Conservation (phyloP, 345 rosid genomes). For the Salix arbutifolia region DNA sequence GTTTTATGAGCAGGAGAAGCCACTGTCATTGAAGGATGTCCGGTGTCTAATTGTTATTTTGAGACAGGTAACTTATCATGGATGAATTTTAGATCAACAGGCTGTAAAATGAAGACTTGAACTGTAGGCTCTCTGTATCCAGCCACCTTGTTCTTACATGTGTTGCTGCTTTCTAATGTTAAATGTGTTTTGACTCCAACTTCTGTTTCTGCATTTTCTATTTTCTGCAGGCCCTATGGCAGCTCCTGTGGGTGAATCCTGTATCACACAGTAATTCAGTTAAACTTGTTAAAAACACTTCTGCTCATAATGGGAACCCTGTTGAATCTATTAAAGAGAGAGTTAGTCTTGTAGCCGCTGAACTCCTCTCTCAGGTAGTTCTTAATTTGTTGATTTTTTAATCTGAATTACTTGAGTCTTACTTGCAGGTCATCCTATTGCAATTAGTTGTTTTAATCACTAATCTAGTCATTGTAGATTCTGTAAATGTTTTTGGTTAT, state of each 20-base stretch:
- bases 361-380: constrained; percentile 88
- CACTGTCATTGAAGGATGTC: constrained; percentile 73
- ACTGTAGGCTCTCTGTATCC: background rate
- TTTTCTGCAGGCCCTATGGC: constrained; percentile 81
- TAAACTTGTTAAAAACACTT: constrained; percentile 37
- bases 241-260: constrained; percentile 84
- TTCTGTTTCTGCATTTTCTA: background rate
- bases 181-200: background rate
- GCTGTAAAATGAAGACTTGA: background rate
- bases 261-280: constrained; percentile 40
- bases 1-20: constrained; percentile 93
- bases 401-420: background rate
- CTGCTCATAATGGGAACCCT: constrained; percentile 46
- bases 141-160: background rate
- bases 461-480: background rate
- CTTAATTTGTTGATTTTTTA: background rate
- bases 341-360: constrained; percentile 72
- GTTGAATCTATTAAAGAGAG: constrained; percentile 59
- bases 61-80: constrained; percentile 58
- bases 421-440: background rate
- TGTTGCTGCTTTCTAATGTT: background rate
- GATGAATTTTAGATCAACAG: background rate
- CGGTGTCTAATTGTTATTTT: constrained; percentile 67
- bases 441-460: background rate
- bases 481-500: background rate